Conservation (phyloP, 352 stramenopile genomes). For the Phytophthora cryptogea region DNA sequence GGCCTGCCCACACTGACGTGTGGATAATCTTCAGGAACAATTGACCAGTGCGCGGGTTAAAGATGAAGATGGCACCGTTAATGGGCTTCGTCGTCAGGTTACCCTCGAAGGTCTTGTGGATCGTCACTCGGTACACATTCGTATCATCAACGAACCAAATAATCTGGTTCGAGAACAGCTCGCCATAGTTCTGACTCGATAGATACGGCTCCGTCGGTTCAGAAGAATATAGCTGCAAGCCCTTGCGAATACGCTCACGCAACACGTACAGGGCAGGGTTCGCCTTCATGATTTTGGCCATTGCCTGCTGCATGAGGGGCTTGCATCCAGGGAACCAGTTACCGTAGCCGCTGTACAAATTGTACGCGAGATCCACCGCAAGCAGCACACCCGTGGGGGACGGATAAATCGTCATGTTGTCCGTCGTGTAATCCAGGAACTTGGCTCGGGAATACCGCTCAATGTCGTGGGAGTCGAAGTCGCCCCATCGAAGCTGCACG, state of each 20-base stretch:
- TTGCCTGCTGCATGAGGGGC: conserved; percentile 99
- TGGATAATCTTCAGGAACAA: conserved; percentile 99
- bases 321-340: conserved; percentile 99
- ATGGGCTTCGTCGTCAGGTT: conserved; percentile 99
- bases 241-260: conserved; percentile 99
- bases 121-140: conserved; percentile 99
- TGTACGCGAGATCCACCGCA: conserved; percentile 99
- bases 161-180: conserved; percentile 99
- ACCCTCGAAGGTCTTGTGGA: conserved; percentile 99
- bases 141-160: conserved; percentile 99
- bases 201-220: conserved; percentile 99
- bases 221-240: conserved; percentile 99
- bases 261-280: conserved; percentile 99
- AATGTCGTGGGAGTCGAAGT: conserved; percentile 99
- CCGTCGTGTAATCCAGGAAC: conserved; percentile 99
- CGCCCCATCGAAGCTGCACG: conserved; percentile 99
- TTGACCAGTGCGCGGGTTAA: conserved; percentile 99
- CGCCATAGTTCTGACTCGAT: conserved; percentile 99
- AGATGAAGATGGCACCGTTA: conserved; percentile 99
- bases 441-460: conserved; percentile 99
- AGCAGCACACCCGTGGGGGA: conserved; percentile 98
- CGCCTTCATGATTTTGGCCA: conserved; percentile 99
- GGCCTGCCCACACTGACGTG: conserved; percentile 99
- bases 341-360: conserved; percentile 99
- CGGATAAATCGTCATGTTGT: conserved; percentile 99